Base-by-base conservation (phyloP, 23 red algal species). In the Chondrus crispus region DNA sequence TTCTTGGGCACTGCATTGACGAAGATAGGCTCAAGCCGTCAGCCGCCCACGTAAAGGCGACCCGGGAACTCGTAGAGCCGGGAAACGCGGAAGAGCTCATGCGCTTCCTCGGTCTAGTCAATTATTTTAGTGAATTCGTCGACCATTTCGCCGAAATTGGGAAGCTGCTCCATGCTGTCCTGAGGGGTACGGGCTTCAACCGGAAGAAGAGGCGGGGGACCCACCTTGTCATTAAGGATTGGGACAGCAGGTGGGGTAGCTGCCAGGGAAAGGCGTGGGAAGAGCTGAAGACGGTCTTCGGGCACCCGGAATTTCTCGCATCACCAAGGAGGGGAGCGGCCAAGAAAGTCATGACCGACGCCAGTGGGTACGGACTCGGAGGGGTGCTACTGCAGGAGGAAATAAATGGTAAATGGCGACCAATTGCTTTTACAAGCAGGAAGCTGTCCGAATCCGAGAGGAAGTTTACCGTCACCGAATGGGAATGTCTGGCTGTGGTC, bases 311-410 rank as follows among this genome's bases (percentile, higher is more conserved):
- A n/a, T 35, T 82, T n/a, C 78, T 82, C n/a, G 6, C 24, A n/a
- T 19, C 78, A 57, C 78, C 78, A 82, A 12, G 28, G 30, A 60
- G 24, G 46, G 51, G 42, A 9, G 8, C 45, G 5, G 28, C 26
- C 9, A 82, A 82, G 46, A 82, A 38, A 24, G 8, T 82, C 48
- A 60, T 63, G 47, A 82, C 46, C 6, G 78, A 82, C 9, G 78
- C 78, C 6, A 82, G 78, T 24, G 24, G 6, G 28, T 82, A 82
- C 26, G 78, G 78, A n/a, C 8, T 82, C 42, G 78, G 78, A 10
- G 51, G 4, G 3, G 78, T 82, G 29, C 52, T 82, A 26, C 51
- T 82, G 46, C 24, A 76, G 24, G 28, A 76, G 71, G 43, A 48
- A 26, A 38, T 40, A 20, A 5, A 32, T 5, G 58, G 58, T 28